Evolutionary conservation across 2,329 filamentous ascomycete species (phyloP).

Genomic region (Xylaria arbuscula): DNA sequence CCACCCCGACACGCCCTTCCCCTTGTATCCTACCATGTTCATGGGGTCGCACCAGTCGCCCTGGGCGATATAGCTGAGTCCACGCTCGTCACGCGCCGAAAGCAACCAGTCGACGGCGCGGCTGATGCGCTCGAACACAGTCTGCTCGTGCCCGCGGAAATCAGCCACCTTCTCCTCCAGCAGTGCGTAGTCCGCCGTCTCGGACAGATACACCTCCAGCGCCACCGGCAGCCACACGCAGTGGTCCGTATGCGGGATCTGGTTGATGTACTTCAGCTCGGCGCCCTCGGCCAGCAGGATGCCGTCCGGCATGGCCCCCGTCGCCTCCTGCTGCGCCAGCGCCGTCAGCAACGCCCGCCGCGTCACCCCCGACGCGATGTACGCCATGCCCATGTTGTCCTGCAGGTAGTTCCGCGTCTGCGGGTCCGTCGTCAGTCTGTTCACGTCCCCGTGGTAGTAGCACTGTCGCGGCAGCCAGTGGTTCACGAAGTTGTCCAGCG

Average conservation of each 20-base stretch:
- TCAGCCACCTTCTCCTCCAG: slow-evolving; percentile 58
- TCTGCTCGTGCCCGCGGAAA: slow-evolving; percentile 58
- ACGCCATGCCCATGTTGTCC: slow-evolving; percentile 71
- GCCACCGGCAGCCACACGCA: slow-evolving; percentile 68
- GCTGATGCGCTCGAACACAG: slow-evolving; percentile 65
- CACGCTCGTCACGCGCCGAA: slow-evolving; percentile 61
- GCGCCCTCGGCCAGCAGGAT: slow-evolving; percentile 65
- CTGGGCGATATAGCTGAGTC: slow-evolving; percentile 67
- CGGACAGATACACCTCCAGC: slow-evolving; percentile 65
- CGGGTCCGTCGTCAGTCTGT: slow-evolving; percentile 67
- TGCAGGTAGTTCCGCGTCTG: slow-evolving; percentile 70
- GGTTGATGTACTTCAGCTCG: slow-evolving; percentile 70
- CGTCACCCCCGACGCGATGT: slow-evolving; percentile 62
- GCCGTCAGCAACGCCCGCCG: slow-evolving; percentile 61
- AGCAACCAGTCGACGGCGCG: slow-evolving; percentile 69
- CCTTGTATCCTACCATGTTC: slow-evolving; percentile 72
- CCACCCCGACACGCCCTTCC: slow-evolving; percentile 68
- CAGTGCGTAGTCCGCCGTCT: slow-evolving; percentile 64
- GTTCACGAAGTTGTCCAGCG: slow-evolving; percentile 68
- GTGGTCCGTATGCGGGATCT: slow-evolving; percentile 69
- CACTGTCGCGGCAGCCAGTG: slow-evolving; percentile 68
- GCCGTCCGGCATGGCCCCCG: slow-evolving; percentile 68
- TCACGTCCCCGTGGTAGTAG: slow-evolving; percentile 69
- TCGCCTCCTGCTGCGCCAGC: slow-evolving; percentile 64
- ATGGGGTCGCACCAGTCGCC: slow-evolving; percentile 71